These are phyloP conservation scores for Cryomyces antarcticus DNA, from an alignment of 495 filamentous ascomycete species.

Conservation along the genomic window DNA sequence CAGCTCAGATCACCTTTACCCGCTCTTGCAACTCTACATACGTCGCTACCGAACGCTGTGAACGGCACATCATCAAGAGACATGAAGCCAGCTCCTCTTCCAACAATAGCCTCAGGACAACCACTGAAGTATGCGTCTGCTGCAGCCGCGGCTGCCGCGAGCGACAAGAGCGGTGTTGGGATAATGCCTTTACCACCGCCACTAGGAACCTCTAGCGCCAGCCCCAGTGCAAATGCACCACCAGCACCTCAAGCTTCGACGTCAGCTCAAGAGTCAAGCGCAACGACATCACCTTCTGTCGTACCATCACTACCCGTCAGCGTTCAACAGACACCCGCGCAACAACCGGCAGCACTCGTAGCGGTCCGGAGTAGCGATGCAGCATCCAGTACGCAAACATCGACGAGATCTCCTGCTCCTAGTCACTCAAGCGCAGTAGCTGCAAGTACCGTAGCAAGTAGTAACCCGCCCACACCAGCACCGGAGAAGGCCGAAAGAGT, in stretches of 20 bases:
- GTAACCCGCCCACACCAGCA: conserved; percentile 23
- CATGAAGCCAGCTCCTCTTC: conserved; percentile 87
- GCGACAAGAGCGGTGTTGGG: conserved; percentile 71
- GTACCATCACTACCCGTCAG: conserved; percentile 30
- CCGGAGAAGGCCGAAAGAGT: conserved; percentile 24
- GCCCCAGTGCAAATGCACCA: conserved; percentile 21
- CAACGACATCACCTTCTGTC: conserved; percentile 24
- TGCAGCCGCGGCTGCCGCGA: conserved; percentile 83
- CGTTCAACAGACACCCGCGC: conserved; percentile 15
- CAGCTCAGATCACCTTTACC: conserved; percentile 90
- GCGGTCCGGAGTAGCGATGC: conserved; percentile 19
- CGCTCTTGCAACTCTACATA: conserved; percentile 68
- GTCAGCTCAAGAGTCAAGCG: conserved; percentile 11
- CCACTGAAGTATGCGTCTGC: conserved; percentile 92
- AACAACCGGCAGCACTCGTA: conserved; percentile 22
- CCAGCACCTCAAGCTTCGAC: neutral
- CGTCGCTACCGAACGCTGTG: conserved; percentile 37
- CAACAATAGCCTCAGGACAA: conserved; percentile 67
- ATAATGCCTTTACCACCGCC: conserved; percentile 82
- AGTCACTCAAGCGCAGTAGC: conserved; percentile 21
- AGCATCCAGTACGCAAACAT: conserved; percentile 12
- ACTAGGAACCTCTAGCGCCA: conserved; percentile 35
- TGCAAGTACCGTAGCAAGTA: conserved; percentile 14
- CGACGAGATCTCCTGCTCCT: conserved; percentile 29
- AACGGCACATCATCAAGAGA: conserved; percentile 32